Evolutionary conservation across 805 yeast genomes (phyloP).

Genomic region (Millerozyma acaciae): DNA sequence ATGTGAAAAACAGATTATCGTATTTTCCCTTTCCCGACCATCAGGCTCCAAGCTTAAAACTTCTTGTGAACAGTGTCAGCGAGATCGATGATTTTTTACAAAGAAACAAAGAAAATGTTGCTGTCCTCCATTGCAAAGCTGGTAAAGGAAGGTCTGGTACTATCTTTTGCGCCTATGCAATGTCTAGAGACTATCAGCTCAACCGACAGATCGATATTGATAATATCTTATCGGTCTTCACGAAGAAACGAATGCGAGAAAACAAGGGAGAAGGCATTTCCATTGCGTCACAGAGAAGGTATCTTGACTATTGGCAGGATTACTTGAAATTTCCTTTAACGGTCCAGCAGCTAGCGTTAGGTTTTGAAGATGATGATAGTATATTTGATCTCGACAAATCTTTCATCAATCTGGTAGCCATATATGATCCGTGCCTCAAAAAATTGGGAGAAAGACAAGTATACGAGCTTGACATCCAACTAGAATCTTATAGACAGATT

Average conservation of each 20-base stretch:
- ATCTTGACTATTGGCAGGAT: conserved; percentile 51
- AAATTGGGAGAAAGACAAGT: conserved; percentile 6
- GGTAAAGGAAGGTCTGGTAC: conserved; percentile 94
- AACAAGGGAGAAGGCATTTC: conserved; percentile 66
- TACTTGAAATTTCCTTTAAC: conserved; percentile 6
- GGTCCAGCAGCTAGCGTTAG: conserved; percentile 3
- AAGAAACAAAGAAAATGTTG: conserved; percentile 40
- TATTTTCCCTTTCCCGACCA: conserved; percentile 73
- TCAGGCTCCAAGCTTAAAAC: conserved; percentile 60
- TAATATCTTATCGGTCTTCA: conserved; percentile 53
- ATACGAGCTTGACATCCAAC: conserved; percentile 5
- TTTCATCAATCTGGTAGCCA: conserved; percentile 12
- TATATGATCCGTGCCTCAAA: conserved; percentile 9
- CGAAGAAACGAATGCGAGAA: conserved; percentile 51
- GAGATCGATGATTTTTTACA: conserved; percentile 44
- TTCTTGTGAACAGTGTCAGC: conserved; percentile 42
- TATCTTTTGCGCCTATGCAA: conserved; percentile 64
- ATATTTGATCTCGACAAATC: conserved; percentile 4
- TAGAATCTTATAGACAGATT: conserved; percentile 3
- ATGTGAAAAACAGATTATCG: conserved; percentile 31
- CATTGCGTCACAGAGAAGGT: conserved; percentile 65
- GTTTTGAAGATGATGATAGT: conserved; percentile 8
- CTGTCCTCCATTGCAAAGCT: conserved; percentile 79
- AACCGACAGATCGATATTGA: conserved; percentile 7
- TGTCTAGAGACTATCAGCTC: conserved; percentile 32